Evolutionary conservation across 1,284 basidiomycete genomes (phyloP), one percentile per base, ranked within the genome.

Genomic region (Cutaneotrichosporon mucoides): DNA sequence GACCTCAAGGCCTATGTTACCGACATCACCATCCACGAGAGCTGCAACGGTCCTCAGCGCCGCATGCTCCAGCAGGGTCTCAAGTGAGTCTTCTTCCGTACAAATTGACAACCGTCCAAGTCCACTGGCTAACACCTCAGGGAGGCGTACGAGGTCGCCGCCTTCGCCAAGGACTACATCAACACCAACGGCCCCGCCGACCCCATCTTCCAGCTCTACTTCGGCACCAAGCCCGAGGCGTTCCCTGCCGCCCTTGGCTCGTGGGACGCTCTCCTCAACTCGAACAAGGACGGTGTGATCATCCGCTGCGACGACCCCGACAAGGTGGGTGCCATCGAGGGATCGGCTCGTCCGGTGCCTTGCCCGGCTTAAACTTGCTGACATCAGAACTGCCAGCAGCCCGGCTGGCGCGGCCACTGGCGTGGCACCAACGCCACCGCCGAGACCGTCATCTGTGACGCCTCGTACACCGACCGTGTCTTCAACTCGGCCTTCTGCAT

Each of bases 231-330:
- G 12, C 55, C 62, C 11, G 59, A 59, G 13, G 69, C 68, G 7
- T 73, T 67, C 55, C 60, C 70, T n/a, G 62, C 71, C 2, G 73
- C 68, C 12, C 40, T 76, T 4, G 77, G 78, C 9, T 69, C 73
- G 15, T 77, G 66, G 56, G 68, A 75, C 10, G 63, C 69, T 8
- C 55, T 79, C n/a, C 57, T 79, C 47, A 50, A 52, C 36, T 56
- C 55, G 6, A 73, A 76, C 70, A 77, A 78, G 66, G 51, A 67
- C 7, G 74, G 72, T 15, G 70, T 74, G 3, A 16, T 75, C 1
- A 51, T 79, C 38, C 69, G 79, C 52, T 80, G 80, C 62, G 79
- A 81, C 60, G 66, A 81, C 64, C 65, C 68, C 11, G 79, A 81
- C 48, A 69, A 68, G 45, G 76, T 78, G 55, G 73, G 73, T 66